Evolutionary conservation across 192 early-diverging fungal species (phyloP).

Genomic region (Backusella tuberculispora): DNA sequence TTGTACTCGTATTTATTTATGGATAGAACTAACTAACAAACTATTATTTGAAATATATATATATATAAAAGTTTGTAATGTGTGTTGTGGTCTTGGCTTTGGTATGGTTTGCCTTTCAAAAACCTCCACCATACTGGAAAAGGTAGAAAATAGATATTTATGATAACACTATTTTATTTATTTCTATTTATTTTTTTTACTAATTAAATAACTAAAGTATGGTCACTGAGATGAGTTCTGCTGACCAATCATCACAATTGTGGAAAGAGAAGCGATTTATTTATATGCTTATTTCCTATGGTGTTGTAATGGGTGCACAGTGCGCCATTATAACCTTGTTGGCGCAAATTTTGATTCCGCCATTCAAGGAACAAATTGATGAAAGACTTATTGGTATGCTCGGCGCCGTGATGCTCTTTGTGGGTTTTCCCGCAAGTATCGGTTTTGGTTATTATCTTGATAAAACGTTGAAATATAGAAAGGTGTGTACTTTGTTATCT

Average conservation of each 20-base stretch:
- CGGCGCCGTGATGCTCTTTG: slow-evolving; percentile 37
- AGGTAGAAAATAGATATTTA: neutral
- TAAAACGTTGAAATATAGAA: slow-evolving; percentile 29
- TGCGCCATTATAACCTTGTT: slow-evolving; percentile 46
- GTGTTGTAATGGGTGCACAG: slow-evolving; percentile 44
- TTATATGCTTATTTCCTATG: slow-evolving; percentile 38
- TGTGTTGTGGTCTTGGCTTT: slow-evolving; percentile 21
- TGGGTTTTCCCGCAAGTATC: slow-evolving; percentile 43
- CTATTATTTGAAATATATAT: no score
- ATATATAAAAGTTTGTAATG: slow-evolving; percentile 22
- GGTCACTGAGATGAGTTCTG: slow-evolving; percentile 17
- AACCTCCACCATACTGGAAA: slow-evolving; percentile 15
- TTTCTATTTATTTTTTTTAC: neutral
- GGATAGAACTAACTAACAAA: neutral
- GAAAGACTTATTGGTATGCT: slow-evolving; percentile 37
- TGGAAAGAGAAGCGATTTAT: slow-evolving; percentile 39
- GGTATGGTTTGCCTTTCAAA: slow-evolving; percentile 28
- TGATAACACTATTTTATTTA: neutral
- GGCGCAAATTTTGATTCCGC: slow-evolving; percentile 43
- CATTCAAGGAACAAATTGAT: slow-evolving; percentile 37
- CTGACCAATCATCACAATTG: slow-evolving; percentile 16
- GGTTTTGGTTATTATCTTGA: slow-evolving; percentile 42
- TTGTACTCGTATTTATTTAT: neutral
- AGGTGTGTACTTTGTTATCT: slow-evolving; percentile 35
- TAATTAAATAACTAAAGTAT: neutral